Evolutionary conservation across 169 alveolate species (phyloP), one percentile per base, ranked within the genome.

Genomic region (Plasmodium fragile): DNA sequence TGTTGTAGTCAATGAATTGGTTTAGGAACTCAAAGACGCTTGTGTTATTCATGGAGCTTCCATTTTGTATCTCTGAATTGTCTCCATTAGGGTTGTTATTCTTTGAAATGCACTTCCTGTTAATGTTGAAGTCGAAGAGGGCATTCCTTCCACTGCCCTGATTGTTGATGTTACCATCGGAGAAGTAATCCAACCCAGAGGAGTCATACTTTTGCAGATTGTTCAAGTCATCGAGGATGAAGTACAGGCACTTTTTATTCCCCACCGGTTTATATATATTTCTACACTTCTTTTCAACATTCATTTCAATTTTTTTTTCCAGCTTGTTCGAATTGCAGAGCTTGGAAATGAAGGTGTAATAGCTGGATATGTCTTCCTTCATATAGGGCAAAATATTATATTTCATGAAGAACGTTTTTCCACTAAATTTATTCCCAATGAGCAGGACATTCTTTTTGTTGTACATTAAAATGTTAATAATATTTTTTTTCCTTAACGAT

Each of bases 381-480:
- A 91, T 36, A 69, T 69, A 91, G 16, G 94, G 94, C 30, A 91
- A 81, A 25, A 91, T 80, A 49, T 91, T 91, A 70, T 81, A 81
- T 18, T 91, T 91, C 94, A 91, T 91, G 83, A 91, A 91, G 82
- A 91, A 91, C 0, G 94, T 91, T 81, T 91, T 91, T 53, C 94
- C 94, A 25, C 94, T 91, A 69, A 69, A 91, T 91, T 91, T 91
- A 25, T 81, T 91, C 22, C 94, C 94, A 36, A 91, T 43, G 28
- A 91, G 52, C n/a, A 91, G 59, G 22, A 91, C 73, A 28, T 91
- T 91, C 43, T 91, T 91, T 71, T 91, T 91, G 77, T 91, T 91
- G 81, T 91, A 81, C 92, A 91, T 91, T 59, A 91, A 71, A 43
- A 81, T 81, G 52, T 71, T 91, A 36, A 91, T 81, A 16, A 91